A percentile compares a stretch with the other conserved stretches of the same genome.
Conservation (phyloP, 768 basidiomycete species). For the Trametes punicea region DNA sequence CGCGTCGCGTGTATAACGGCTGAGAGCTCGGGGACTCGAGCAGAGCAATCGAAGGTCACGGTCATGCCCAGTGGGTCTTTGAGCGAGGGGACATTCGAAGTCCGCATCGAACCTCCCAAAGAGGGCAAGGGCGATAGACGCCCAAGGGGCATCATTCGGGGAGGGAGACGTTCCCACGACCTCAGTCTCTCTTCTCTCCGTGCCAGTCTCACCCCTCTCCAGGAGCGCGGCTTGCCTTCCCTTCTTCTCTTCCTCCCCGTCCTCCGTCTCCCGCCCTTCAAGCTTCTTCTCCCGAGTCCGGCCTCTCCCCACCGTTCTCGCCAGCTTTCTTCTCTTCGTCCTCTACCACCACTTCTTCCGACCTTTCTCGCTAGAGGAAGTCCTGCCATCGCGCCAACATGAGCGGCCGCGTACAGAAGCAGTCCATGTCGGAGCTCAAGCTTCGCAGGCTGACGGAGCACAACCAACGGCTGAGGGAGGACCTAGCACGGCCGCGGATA, state of each 20-base stretch:
- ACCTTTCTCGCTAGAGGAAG: background rate
- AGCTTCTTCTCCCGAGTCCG: conserved; percentile 3
- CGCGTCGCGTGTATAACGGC: background rate
- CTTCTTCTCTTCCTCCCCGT: background rate
- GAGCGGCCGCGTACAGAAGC: conserved; percentile 41
- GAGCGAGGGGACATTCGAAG: background rate
- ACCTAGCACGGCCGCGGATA: conserved; percentile 66
- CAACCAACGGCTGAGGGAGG: conserved; percentile 68
- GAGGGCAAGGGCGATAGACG: background rate
- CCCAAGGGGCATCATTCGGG: background rate
- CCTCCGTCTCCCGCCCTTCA: background rate
- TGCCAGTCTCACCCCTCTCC: background rate
- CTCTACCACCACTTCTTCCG: background rate
- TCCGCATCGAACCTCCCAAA: background rate
- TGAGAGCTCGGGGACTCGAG: background rate
- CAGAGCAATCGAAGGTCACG: background rate
- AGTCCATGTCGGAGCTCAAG: conserved; percentile 80
- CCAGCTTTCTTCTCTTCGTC: background rate
- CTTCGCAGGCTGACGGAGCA: conserved; percentile 75
- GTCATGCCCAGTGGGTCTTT: too few relatives aligned
- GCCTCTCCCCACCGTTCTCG: conserved; percentile 2
- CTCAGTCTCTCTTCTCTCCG: background rate
- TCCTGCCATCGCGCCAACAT: conserved; percentile 14
- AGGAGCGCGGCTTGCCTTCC: background rate
- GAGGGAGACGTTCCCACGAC: background rate